Percentiles rank a stretch among this genome's conserved stretches.
Evolutionary conservation across 2,329 filamentous ascomycete species (phyloP).

Genomic region (Aspergillus arachidicola): DNA sequence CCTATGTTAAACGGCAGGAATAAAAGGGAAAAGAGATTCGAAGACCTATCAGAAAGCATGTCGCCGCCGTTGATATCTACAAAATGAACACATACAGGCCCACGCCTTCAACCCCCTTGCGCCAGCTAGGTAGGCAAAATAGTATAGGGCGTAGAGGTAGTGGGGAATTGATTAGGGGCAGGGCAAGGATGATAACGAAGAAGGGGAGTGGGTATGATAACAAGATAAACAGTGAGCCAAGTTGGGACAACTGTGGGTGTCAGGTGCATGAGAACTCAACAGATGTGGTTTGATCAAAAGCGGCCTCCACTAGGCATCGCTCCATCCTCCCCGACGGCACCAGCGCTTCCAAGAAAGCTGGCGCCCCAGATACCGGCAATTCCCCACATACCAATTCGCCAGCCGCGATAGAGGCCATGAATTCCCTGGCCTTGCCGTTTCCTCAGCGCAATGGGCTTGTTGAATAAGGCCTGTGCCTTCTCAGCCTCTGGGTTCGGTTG

Average conservation of each 20-base stretch:
- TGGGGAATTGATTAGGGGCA: neutral
- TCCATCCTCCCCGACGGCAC: slow-evolving; percentile 41
- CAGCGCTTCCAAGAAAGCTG: slow-evolving; percentile 44
- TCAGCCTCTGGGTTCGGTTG: slow-evolving; percentile 50
- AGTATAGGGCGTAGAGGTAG: slow-evolving; percentile 6
- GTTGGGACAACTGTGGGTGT: neutral
- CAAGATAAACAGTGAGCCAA: neutral
- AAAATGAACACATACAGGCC: neutral
- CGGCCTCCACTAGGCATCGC: slow-evolving; percentile 33
- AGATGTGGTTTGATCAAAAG: slow-evolving; percentile 26
- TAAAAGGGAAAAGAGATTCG: neutral
- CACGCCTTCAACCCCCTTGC: neutral
- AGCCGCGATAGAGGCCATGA: slow-evolving; percentile 59
- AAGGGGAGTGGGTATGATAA: slow-evolving; percentile 5
- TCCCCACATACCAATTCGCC: slow-evolving; percentile 59
- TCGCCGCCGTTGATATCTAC: neutral
- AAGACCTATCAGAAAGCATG: too few relatives aligned
- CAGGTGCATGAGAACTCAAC: neutral
- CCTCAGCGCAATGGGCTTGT: slow-evolving; percentile 39
- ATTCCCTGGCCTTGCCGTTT: slow-evolving; percentile 58
- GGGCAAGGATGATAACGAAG: neutral
- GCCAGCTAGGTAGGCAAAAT: neutral
- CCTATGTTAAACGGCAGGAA: neutral
- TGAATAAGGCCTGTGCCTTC: slow-evolving; percentile 35
- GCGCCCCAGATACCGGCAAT: slow-evolving; percentile 59